Percentiles rank a stretch among this genome's conserved stretches.
These are phyloP conservation scores for Castanea mollissima DNA, from an alignment of 306 rosid genomes.

Conservation along the genomic window DNA sequence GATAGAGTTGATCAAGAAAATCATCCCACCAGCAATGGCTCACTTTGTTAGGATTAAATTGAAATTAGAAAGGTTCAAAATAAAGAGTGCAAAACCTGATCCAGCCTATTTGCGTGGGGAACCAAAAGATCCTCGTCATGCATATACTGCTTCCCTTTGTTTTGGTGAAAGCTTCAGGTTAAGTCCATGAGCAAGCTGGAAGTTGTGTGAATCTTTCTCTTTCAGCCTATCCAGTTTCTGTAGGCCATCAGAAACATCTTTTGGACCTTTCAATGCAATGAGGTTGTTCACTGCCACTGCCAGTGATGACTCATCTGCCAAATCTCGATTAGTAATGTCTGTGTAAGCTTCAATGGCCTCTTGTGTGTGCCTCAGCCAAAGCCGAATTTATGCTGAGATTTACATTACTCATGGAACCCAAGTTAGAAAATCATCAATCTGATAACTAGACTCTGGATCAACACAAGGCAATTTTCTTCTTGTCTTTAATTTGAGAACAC, in stretches of 20 bases:
- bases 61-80: not conserved
- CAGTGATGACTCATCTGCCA: slow-evolving; percentile 76
- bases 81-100: slow-evolving; percentile 60
- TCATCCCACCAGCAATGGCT: slow-evolving; percentile 2
- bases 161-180: slow-evolving; percentile 70
- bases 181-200: slow-evolving; percentile 66
- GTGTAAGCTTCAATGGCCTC: slow-evolving; percentile 71
- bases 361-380: slow-evolving; percentile 56
- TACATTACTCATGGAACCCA: not conserved
- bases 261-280: slow-evolving; percentile 71
- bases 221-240: slow-evolving; percentile 83
- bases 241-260: slow-evolving; percentile 90
- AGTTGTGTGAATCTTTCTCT: slow-evolving; percentile 70
- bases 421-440: not conserved
- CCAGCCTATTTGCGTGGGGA: slow-evolving; percentile 84
- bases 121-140: slow-evolving; percentile 77
- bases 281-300: slow-evolving; percentile 96
- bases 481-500: not conserved
- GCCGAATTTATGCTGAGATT: too few relatives aligned
- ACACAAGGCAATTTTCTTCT: not conserved
- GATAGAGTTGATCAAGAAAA: slow-evolving; percentile 26
- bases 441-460: not conserved
- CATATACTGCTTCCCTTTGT: slow-evolving; percentile 70
- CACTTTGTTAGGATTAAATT: not conserved
- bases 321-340: slow-evolving; percentile 66